Base-by-base conservation (phyloP, 345 rosid species). In the Ceriops tagal region DNA sequence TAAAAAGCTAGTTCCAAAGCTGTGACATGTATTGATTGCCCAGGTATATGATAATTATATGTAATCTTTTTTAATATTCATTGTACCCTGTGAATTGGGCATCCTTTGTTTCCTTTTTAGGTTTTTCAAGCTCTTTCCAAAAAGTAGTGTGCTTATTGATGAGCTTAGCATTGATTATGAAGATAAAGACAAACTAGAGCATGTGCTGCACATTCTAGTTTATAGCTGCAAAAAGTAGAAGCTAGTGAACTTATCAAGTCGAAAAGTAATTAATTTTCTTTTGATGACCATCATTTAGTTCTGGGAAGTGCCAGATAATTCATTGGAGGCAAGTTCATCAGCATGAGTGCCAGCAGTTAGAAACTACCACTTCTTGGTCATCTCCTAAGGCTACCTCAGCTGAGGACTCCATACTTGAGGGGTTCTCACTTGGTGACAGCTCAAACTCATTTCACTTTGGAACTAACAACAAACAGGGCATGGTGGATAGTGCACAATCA, bases 301-400 rank as follows among this genome's bases (percentile, higher is more conserved):
- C 98, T 30, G 96, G 96, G 43, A 89, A 81, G 84, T 92, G 98
- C 75, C 98, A 92, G 79, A 88, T 92, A 82, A 77, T 86, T 83
- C 98, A 92, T 69, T 92, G 98, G 98, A 90, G 96, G 86, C 76
- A 77, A 82, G 84, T 80, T 64, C 98, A 92, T 66, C 86, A 79
- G 76, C 79, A 87, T 34, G 93, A 90, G 71, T 92, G 98, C 79
- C 76, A 73, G 60, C 84, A 61, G 22, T 64, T 82, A 72, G 83
- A 80, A 55, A 71, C 24, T 62, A 53, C 77, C 57, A 71, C 80
- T 70, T 77, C 84, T 62, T 37, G 81, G 64, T 75, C 86, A 62
- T 79, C 88, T 76, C 85, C 78, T 68, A 58, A 61, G 63, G 72
- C 65, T 76, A 69, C 74, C 65, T 60, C 78, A 76, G 62, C 71